Percentiles rank a stretch among this genome's conserved stretches.
Evolutionary conservation across 108 stramenopile species (phyloP).

Genomic region (Nannochloropsis oceanica): DNA sequence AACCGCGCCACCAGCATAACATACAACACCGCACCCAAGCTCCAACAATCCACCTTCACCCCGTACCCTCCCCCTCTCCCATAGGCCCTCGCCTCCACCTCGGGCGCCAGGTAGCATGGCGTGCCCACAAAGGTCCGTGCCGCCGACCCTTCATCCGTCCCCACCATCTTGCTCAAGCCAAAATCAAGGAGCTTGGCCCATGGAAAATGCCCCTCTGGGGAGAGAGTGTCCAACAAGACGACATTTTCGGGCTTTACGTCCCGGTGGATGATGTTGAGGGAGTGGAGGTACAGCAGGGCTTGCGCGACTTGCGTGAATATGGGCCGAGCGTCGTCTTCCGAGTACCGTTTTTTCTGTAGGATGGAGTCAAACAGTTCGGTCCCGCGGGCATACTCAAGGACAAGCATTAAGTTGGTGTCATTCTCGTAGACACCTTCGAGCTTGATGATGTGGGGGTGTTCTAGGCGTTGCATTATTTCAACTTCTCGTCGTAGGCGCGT

Average conservation of each 20-base stretch:
- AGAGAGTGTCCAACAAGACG: slow-evolving; percentile 16
- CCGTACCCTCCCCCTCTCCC: slow-evolving; percentile 33
- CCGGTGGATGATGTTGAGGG: slow-evolving; percentile 28
- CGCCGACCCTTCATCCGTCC: slow-evolving; percentile 21
- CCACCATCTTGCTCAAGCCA: slow-evolving; percentile 33
- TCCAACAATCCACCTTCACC: slow-evolving; percentile 36
- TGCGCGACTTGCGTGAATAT: slow-evolving; percentile 33
- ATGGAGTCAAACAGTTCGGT: slow-evolving; percentile 40
- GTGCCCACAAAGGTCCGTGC: slow-evolving; percentile 41
- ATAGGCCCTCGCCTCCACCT: slow-evolving; percentile 24
- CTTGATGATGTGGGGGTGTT: slow-evolving; percentile 34
- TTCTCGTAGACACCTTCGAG: slow-evolving; percentile 17
- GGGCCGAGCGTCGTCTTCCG: slow-evolving; percentile 24
- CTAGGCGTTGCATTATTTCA: slow-evolving; percentile 32
- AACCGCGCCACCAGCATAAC: slow-evolving; percentile 42
- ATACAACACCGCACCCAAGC: slow-evolving; percentile 34
- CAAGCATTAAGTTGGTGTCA: slow-evolving; percentile 14
- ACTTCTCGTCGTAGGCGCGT: slow-evolving; percentile 30
- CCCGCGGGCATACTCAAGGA: slow-evolving; percentile 36
- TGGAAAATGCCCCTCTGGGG: slow-evolving; percentile 6
- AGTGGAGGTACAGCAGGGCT: slow-evolving; percentile 36
- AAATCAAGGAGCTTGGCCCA: slow-evolving; percentile 38
- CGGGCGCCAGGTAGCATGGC: slow-evolving; percentile 40
- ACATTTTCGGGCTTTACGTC: slow-evolving; percentile 42
- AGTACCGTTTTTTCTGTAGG: slow-evolving; percentile 16